Conservation (phyloP, 2,329 filamentous ascomycete species). For the Lasiodiplodia hormozganensis region DNA sequence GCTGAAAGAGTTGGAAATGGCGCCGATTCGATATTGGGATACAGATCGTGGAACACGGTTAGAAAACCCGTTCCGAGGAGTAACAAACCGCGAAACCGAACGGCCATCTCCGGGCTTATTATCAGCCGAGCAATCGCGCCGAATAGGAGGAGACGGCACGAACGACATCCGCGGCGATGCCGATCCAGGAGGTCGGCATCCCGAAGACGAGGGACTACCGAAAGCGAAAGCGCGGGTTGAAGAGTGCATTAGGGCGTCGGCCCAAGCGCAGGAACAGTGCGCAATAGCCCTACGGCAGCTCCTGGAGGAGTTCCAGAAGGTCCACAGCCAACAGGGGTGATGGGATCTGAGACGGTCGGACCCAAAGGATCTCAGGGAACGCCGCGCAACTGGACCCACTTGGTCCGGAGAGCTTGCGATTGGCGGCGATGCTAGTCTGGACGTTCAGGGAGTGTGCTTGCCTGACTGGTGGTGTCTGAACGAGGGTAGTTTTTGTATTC, state of each 20-base stretch:
- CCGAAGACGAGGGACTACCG: not conserved
- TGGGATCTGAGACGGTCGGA: not conserved
- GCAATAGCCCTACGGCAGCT: not conserved
- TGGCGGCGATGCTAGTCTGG: not conserved
- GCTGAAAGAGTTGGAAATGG: not conserved
- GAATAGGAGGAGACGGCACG: not conserved
- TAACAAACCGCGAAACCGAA: too few relatives aligned
- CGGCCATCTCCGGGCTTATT: too few relatives aligned
- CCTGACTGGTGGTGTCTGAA: not conserved
- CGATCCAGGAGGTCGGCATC: not conserved
- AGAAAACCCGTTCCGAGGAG: not conserved
- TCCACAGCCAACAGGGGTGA: not conserved
- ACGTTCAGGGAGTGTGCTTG: not conserved
- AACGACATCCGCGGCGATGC: not conserved
- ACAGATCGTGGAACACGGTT: not conserved
- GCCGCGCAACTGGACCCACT: not conserved
- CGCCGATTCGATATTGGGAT: not conserved
- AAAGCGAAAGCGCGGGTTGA: not conserved
- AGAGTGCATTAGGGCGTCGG: not conserved
- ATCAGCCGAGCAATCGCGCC: not conserved
- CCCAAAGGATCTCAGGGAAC: not conserved
- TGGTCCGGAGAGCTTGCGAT: not conserved
- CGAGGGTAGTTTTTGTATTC: too few relatives aligned
- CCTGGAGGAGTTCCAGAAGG: not conserved
- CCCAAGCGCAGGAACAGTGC: not conserved